phyloP scores from a whole-genome alignment of 2,329 filamentous ascomycete genomes.

The Ceratocystis variospora region DNA sequence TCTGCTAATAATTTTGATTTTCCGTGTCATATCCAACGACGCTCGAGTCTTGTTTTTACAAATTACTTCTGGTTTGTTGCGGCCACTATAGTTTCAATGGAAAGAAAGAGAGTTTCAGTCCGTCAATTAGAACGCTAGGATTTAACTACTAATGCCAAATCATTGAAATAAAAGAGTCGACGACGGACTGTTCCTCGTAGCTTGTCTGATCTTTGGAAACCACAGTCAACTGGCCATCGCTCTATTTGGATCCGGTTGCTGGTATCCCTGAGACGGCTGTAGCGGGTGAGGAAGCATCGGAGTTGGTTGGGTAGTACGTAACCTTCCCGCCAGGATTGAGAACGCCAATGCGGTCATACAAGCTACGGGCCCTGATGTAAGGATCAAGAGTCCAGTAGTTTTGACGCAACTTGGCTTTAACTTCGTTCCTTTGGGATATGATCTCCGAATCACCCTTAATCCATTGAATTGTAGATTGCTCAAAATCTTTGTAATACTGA shows the following conservation, averaged over 20 bases:
- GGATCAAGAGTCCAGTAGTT: slow-evolving; percentile 89
- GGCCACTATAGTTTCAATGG: background rate
- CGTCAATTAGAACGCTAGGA: background rate
- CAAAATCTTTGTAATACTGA: slow-evolving; percentile 56
- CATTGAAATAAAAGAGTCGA: background rate
- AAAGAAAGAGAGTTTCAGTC: background rate
- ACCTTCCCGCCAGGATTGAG: slow-evolving; percentile 53
- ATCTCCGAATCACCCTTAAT: slow-evolving; percentile 39
- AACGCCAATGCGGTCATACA: slow-evolving; percentile 71
- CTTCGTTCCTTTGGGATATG: slow-evolving; percentile 42
- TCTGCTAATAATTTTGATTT: no score
- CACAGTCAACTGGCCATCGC: background rate
- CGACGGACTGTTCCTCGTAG: background rate
- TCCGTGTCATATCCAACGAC: no score
- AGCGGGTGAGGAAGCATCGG: slow-evolving; percentile 20
- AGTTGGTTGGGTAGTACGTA: slow-evolving; percentile 47
- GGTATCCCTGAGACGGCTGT: slow-evolving; percentile 19
- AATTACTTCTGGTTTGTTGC: no score
- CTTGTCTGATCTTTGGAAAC: background rate
- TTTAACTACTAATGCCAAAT: slow-evolving; percentile 4
- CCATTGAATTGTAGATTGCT: slow-evolving; percentile 64
- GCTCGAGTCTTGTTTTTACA: no score
- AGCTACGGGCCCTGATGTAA: slow-evolving; percentile 65
- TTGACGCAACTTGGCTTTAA: slow-evolving; percentile 50
- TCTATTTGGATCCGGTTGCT: background rate